phyloP scores from a whole-genome alignment of 805 yeast genomes.

The Ogataea zsoltii region DNA sequence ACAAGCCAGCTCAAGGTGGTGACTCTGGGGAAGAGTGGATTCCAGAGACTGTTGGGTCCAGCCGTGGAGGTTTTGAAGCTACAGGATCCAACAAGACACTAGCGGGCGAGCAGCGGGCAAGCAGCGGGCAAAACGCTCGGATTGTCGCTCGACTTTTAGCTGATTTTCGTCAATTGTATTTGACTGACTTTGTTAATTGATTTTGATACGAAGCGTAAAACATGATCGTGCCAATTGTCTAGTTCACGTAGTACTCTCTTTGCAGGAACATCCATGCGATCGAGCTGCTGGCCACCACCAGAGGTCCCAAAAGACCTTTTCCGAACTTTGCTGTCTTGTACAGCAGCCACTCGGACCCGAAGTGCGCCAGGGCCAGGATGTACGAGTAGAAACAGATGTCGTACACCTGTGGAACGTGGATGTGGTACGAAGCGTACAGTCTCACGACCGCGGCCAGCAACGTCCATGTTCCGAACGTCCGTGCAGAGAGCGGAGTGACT shows the following conservation, averaged over 20 bases:
- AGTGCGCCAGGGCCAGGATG: conserved; percentile 80
- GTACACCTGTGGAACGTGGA: conserved; percentile 68
- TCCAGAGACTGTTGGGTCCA: conserved; percentile 91
- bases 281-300: conserved; percentile 74
- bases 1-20: conserved; percentile 77
- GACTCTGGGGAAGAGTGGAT: conserved; percentile 88
- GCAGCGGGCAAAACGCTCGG: too few species aligned
- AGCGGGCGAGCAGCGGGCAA: not conserved
- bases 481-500: conserved; percentile 70
- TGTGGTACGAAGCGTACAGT: conserved; percentile 80
- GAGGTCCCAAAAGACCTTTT: conserved; percentile 87
- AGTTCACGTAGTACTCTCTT: conserved; percentile 55
- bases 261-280: conserved; percentile 79
- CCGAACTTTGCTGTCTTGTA: conserved; percentile 82
- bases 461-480: conserved; percentile 99
- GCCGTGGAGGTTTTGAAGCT: conserved; percentile 85
- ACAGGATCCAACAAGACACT: conserved; percentile 72
- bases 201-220: too few species aligned
- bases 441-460: conserved; percentile 81
- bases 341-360: conserved; percentile 77
- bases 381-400: conserved; percentile 80
- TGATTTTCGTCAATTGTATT: too few species aligned
- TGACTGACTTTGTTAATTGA: not conserved
- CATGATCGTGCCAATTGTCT: not conserved
- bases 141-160: too few species aligned